phyloP scores from a whole-genome alignment of 495 filamentous ascomycete species.

The Xylaria nigripes region DNA sequence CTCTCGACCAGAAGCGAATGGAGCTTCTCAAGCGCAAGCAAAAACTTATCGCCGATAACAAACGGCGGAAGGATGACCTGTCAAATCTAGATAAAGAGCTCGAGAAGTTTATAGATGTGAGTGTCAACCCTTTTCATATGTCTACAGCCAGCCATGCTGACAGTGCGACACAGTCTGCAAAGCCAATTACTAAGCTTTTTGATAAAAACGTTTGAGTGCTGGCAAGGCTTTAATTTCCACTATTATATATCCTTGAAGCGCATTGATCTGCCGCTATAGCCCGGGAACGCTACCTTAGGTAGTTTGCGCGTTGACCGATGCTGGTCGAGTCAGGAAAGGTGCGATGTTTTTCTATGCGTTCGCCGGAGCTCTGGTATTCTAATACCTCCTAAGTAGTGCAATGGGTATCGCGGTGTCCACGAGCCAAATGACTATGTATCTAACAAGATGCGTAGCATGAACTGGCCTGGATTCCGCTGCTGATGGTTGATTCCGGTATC shows the following conservation, averaged over 20 bases:
- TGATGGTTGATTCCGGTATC: neutral
- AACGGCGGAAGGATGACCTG: conserved; percentile 88
- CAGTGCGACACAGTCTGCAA: conserved; percentile 52
- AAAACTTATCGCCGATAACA: conserved; percentile 84
- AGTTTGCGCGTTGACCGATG: neutral
- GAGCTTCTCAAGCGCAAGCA: conserved; percentile 85
- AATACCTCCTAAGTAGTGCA: neutral
- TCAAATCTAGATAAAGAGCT: conserved; percentile 80
- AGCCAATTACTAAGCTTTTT: conserved; percentile 76
- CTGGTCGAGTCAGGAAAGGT: neutral
- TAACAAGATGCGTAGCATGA: neutral
- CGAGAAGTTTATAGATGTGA: conserved; percentile 79
- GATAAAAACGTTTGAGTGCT: conserved; percentile 54
- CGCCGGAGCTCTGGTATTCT: neutral
- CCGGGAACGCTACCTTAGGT: too few species aligned
- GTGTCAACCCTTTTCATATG: conserved; percentile 10
- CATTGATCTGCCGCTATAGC: neutral
- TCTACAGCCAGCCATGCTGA: conserved; percentile 7
- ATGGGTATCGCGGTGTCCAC: neutral
- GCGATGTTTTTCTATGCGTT: neutral
- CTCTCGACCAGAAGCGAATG: conserved; percentile 78
- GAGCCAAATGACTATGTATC: neutral
- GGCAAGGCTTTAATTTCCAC: neutral
- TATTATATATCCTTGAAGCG: too few species aligned
- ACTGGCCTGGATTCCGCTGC: neutral